These are phyloP conservation scores for Candida rishiriensis DNA, from an alignment of 805 yeast species.

Conservation along the genomic window DNA sequence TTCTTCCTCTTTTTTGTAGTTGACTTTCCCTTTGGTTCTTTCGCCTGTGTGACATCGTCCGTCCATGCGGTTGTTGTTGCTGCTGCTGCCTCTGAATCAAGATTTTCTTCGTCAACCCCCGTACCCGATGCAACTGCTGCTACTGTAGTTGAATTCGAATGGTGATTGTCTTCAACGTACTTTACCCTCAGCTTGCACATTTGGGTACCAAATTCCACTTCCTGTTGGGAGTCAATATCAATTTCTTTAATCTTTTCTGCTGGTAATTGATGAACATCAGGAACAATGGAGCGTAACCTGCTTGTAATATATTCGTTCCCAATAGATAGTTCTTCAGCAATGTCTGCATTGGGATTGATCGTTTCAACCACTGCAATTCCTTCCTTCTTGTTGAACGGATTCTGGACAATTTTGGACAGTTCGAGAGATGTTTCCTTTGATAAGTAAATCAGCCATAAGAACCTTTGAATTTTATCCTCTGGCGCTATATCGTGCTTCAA, in stretches of 20 bases:
- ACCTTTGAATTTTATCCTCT: conserved; percentile 59
- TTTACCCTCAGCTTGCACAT: conserved; percentile 42
- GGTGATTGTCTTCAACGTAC: conserved; percentile 11
- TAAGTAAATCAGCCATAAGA: conserved; percentile 79
- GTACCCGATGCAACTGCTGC: too few species aligned
- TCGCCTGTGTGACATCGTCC: too few species aligned
- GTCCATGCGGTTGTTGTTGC: too few species aligned
- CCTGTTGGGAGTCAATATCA: conserved; percentile 40
- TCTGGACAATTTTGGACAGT: conserved; percentile 35
- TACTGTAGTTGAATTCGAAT: too few species aligned
- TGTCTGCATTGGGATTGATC: conserved; percentile 9
- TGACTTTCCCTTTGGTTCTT: too few species aligned
- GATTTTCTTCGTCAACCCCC: too few species aligned
- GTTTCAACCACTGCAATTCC: conserved; percentile 1
- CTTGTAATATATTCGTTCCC: conserved; percentile 18
- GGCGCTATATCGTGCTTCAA: conserved; percentile 60
- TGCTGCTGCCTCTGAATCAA: too few species aligned
- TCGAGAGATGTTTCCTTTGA: conserved; percentile 70
- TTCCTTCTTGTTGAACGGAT: conserved; percentile 27
- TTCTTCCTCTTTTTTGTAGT: too few species aligned
- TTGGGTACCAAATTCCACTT: conserved; percentile 41
- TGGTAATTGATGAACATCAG: conserved; percentile 8
- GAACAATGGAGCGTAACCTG: conserved; percentile 23
- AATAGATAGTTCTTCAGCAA: conserved; percentile 19
- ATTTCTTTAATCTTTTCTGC: not conserved